Evolutionary conservation across 2,329 filamentous ascomycete species (phyloP), one percentile per base, ranked within the genome.

Genomic region (Exserohilum turcica): DNA sequence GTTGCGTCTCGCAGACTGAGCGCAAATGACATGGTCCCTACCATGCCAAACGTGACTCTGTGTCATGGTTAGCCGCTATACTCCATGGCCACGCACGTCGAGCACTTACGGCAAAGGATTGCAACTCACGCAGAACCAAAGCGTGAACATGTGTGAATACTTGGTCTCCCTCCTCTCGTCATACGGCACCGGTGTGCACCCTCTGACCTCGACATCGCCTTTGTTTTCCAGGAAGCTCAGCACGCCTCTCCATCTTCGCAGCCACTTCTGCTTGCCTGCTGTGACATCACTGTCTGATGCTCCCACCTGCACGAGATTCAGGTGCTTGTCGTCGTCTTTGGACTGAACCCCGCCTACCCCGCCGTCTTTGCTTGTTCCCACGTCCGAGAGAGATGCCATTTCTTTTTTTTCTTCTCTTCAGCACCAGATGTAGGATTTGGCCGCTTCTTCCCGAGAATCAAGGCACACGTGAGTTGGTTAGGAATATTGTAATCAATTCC

Each of bases 41-140:
- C 77, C 79, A 87, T 84, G 53, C 86, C 86, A 63, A 86, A 86
- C 0, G 84, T 83, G 52, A 88, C 82, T 2, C 84, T 72, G 24
- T 37, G 38, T 24, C 44, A 31, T 19, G 39, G 28, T 54, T 31
- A 44, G 45, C 39, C 19, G 36, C 19, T 16, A 15, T 18, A 19
- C 27, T n/a, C 38, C 15, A 6, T 19, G 5, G 7, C 24, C 21
- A 24, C 19, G 27, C 43, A 29, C 24, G 15, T 16, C 6, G 36
- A 19, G 18, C 40, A 58, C 82, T 70, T 66, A 86, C 84, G 84
- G 83, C 28, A 86, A 65, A 6, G 85, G 76, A 63, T 82, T 84
- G 37, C 82, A 75, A 50, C 84, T 78, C 54, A 83, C 79, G 16
- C 81, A 83, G 64, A 85, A 84, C 77, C 84, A 86, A 19, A 86